These are phyloP conservation scores for Rosa hybrid DNA, from an alignment of 331 rosid species.

Conservation along the genomic window DNA sequence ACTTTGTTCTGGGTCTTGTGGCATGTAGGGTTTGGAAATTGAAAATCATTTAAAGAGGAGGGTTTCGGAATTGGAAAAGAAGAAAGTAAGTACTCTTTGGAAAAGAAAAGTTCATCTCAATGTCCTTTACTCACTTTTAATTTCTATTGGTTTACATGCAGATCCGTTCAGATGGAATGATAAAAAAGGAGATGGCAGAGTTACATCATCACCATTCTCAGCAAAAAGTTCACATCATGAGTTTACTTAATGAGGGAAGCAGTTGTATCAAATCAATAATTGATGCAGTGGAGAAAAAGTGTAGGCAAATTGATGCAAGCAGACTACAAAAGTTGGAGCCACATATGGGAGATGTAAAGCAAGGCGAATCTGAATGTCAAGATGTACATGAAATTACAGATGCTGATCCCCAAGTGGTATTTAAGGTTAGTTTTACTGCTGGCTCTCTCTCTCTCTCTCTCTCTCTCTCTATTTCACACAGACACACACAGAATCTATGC, in stretches of 20 bases:
- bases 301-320: constrained; percentile 41
- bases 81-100: constrained; percentile 55
- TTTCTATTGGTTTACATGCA: constrained; percentile 42
- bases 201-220: constrained; percentile 55
- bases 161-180: constrained; percentile 54
- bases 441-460: constrained; percentile 15
- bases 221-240: constrained; percentile 49
- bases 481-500: neutral
- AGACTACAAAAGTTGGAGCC: constrained; percentile 33
- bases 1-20: constrained; percentile 13
- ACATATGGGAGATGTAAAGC: constrained; percentile 43
- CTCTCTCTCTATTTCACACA: neutral
- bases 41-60: constrained; percentile 88
- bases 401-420: constrained; percentile 32
- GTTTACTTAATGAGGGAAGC: constrained; percentile 67
- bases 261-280: constrained; percentile 54
- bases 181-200: constrained; percentile 52
- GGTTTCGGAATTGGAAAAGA: constrained; percentile 66
- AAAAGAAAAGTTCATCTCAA: neutral
- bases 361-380: constrained; percentile 52
- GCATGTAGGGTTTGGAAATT: constrained; percentile 81
- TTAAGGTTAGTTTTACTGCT: constrained; percentile 49
- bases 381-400: constrained; percentile 56
- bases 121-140: constrained; percentile 9
- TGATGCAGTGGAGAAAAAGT: constrained; percentile 53